Conservation (phyloP, 345 rosid genomes). For the Lumnitzera racemosa region DNA sequence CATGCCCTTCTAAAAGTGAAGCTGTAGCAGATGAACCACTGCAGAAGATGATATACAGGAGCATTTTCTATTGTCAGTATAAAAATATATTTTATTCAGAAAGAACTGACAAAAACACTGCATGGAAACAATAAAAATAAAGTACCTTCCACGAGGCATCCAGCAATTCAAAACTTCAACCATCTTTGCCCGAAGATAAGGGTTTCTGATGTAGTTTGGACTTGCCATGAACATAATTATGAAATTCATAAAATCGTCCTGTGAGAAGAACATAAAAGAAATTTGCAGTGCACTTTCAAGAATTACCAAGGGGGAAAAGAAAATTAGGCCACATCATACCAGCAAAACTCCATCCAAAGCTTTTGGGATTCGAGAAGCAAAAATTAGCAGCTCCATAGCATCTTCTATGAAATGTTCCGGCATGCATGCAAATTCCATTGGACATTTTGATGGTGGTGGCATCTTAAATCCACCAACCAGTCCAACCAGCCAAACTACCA, state of each 20-base stretch:
- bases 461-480: conserved; percentile 94
- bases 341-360: conserved; percentile 75
- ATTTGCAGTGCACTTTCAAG: background rate
- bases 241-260: conserved; percentile 99
- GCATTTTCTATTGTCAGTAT: background rate
- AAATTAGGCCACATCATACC: conserved; percentile 35
- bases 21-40: conserved; percentile 83
- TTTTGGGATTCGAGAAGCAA: conserved; percentile 88
- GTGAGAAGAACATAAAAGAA: conserved; percentile 18
- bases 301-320: background rate
- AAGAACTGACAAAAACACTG: background rate
- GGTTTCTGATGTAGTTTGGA: conserved; percentile 79
- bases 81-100: conserved; percentile 1
- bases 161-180: conserved; percentile 98
- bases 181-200: conserved; percentile 98
- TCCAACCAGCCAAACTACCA: conserved; percentile 85
- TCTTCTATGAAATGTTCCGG: conserved; percentile 99
- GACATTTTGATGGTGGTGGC: conserved; percentile 78
- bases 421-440: conserved; percentile 90
- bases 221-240: conserved; percentile 98
- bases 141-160: conserved; percentile 93
- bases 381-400: conserved; percentile 91
- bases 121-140: conserved; percentile 1
- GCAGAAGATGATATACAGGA: conserved; percentile 13
- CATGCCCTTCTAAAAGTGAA: conserved; percentile 90